A percentile compares a stretch with the other conserved stretches of the same genome.
Conservation (phyloP, 2,329 filamentous ascomycete species). For the Trichoderma simmonsii region DNA sequence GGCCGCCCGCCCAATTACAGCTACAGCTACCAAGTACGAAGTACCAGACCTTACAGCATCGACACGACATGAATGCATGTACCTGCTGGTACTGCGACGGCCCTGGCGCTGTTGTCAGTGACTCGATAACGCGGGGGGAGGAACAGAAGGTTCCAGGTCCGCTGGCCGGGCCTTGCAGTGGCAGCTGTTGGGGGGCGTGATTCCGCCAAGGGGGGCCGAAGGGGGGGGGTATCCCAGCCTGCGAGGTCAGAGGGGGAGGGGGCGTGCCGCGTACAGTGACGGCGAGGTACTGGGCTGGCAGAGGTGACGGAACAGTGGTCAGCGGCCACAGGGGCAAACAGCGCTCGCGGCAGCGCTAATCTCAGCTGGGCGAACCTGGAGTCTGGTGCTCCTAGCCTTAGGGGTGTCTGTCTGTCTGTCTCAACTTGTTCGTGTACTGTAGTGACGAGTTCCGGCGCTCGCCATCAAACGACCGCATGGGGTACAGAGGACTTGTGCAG, state of each 20-base stretch:
- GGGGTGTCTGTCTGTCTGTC: not conserved
- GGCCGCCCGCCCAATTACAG: constrained; percentile 9
- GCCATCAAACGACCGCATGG: not conserved
- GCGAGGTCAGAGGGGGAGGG: not conserved
- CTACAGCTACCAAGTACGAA: not conserved
- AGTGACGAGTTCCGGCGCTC: not conserved
- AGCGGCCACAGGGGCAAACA: constrained; percentile 14
- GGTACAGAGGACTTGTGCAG: not conserved
- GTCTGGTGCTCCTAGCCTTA: not conserved
- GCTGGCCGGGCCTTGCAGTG: not conserved
- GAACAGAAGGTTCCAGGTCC: not conserved
- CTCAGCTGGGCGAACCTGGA: constrained; percentile 13
- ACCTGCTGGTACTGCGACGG: constrained; percentile 4
- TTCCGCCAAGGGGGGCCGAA: not conserved
- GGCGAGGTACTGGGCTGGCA: not conserved
- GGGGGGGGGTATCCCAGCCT: not conserved
- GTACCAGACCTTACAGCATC: not conserved
- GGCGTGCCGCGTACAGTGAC: not conserved
- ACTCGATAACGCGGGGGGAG: constrained; percentile 17
- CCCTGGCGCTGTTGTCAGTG: constrained; percentile 13
- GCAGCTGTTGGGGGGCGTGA: constrained; percentile 12
- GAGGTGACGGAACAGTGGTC: not conserved
- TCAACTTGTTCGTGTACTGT: no score
- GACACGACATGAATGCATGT: not conserved
- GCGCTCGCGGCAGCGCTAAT: constrained; percentile 14